Base-by-base conservation (phyloP, 768 basidiomycete species). In the Tricholoma matsutake region DNA sequence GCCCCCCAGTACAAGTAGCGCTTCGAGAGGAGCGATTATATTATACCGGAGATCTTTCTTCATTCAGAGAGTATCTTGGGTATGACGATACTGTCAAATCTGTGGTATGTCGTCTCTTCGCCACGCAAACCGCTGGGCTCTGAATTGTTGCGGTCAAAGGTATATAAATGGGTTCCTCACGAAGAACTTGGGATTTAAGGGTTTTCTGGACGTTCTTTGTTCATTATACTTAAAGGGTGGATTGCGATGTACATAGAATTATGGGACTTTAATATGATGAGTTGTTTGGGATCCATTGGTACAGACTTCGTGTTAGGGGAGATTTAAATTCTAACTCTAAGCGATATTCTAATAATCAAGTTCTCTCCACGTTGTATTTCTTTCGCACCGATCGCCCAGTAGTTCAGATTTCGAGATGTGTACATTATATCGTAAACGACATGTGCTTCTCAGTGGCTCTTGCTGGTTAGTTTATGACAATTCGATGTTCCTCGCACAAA, bases 31-130 rank as follows among this genome's bases (percentile, higher is more conserved):
- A 62, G n/a, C 67, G 65, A 7, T 57, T 71, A 20, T 71, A 65
- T 54, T 68, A 65, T 59, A 64, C 66, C 4, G 70, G 70, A 2
- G 64, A 69, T 57, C 37, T 66, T 20, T 41, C 55, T 10, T 61
- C 54, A 2, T 69, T 71, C 54, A 47, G 56, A n/a, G 47, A 43
- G 11, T 64, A 63, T 18, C 37, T 61, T 20, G 57, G 57, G 9
- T 49, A 34, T 22, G 57, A 58, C 29, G 43, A 45, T 56, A 59
- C 60, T 13, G 47, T 58, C 35, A 53, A 53, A 32, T 56, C 35
- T 25, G 62, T 67, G 47, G 66, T 67, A 28, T 45, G 65, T 56
- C 16, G 4, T 39, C 52, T 11, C 41, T 59, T 16, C 55, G 49
- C 1, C 49, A 16, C 9, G 35, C 57, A 25, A 57, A 20, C 35